Conservation (phyloP, 2,329 filamentous ascomycete genomes). For the Botrytis porri region DNA sequence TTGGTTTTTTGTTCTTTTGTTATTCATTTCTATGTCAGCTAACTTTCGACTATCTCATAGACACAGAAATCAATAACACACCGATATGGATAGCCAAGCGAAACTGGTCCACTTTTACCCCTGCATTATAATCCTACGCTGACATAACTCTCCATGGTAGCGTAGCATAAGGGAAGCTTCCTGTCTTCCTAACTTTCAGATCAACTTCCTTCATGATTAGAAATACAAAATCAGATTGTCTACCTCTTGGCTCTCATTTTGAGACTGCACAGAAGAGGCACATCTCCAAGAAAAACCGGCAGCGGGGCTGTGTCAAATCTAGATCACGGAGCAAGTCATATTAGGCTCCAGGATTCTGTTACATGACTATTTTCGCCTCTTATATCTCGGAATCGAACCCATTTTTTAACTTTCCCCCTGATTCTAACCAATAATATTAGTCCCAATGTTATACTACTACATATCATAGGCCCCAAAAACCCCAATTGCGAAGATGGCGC, state of each 20-base stretch:
- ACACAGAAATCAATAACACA: background rate
- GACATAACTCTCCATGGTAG: background rate
- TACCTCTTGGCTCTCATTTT: background rate
- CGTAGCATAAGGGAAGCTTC: background rate
- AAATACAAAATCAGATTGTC: background rate
- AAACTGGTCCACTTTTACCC: background rate
- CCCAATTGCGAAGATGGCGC: slow-evolving; percentile 25
- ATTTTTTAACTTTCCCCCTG: too few relatives aligned
- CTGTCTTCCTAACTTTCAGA: background rate
- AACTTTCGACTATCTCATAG: background rate
- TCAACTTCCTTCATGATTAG: background rate
- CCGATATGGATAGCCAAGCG: background rate
- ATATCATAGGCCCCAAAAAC: background rate
- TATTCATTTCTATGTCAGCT: background rate
- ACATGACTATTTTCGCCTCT: background rate
- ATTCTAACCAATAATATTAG: background rate
- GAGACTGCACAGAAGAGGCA: background rate
- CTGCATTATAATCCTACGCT: background rate
- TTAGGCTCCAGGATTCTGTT: background rate
- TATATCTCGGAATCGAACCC: background rate
- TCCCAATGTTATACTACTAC: background rate
- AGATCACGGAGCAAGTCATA: background rate
- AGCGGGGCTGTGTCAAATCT: background rate
- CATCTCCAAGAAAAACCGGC: background rate
- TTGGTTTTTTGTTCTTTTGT: background rate